These are phyloP conservation scores for Penicillium bovifimosum DNA, from an alignment of 495 filamentous ascomycete genomes.

Conservation along the genomic window DNA sequence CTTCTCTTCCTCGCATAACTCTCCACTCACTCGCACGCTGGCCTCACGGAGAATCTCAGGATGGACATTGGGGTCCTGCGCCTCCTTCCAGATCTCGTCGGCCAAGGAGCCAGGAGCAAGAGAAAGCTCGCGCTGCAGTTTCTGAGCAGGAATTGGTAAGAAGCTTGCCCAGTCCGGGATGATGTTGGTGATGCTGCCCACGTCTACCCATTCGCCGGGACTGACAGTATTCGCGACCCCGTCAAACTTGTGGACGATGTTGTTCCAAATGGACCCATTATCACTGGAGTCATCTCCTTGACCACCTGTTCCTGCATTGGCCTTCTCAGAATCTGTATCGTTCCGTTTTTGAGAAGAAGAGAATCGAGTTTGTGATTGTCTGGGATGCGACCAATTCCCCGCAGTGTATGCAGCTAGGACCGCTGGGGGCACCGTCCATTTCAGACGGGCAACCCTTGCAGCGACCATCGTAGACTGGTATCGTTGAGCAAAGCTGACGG, in stretches of 20 bases:
- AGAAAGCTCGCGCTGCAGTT: slow-evolving; percentile 82
- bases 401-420: slow-evolving; percentile 30
- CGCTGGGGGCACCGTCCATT: slow-evolving; percentile 38
- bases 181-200: slow-evolving; percentile 65
- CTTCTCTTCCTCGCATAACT: slow-evolving; percentile 82
- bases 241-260: slow-evolving; percentile 54
- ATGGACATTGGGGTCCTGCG: slow-evolving; percentile 72
- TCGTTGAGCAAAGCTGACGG: slow-evolving; percentile 55
- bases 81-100: slow-evolving; percentile 88
- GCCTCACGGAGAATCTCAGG: slow-evolving; percentile 81
- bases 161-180: slow-evolving; percentile 75
- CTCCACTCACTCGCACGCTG: slow-evolving; percentile 69
- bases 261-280: slow-evolving; percentile 50
- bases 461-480: slow-evolving; percentile 35
- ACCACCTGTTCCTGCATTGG: not conserved
- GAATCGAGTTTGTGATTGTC: slow-evolving; percentile 22
- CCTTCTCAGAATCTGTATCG: slow-evolving; percentile 10
- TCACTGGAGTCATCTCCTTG: slow-evolving; percentile 1
- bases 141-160: slow-evolving; percentile 71
- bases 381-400: slow-evolving; percentile 22
- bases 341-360: slow-evolving; percentile 17
- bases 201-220: slow-evolving; percentile 51
- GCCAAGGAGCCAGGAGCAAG: slow-evolving; percentile 81
- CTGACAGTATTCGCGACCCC: slow-evolving; percentile 46
- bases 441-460: slow-evolving; percentile 27